Evolutionary conservation across 331 rosid genomes (phyloP).

Genomic region (Phaseolus coccineus): DNA sequence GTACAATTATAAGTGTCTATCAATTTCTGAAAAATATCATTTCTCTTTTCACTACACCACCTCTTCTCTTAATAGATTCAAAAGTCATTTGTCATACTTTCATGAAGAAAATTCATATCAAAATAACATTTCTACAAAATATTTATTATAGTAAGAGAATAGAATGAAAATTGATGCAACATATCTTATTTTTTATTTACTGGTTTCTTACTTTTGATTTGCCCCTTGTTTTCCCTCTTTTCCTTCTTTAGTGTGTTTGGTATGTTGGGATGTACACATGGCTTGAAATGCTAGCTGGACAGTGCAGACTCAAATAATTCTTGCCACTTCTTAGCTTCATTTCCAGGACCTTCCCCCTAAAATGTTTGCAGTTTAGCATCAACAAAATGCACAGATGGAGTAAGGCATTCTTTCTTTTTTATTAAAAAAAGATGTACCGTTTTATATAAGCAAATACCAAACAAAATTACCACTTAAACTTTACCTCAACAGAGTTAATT

Average conservation of each 20-base stretch:
- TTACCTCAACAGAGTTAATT: conserved; percentile 88
- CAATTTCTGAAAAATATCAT: too few relatives aligned
- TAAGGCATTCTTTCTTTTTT: not conserved
- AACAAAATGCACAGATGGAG: conserved; percentile 26
- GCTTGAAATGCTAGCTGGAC: conserved; percentile 2
- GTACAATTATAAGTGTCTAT: too few relatives aligned
- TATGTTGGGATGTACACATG: not conserved
- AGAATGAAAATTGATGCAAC: not conserved
- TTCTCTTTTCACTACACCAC: too few relatives aligned
- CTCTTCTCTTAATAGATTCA: too few relatives aligned
- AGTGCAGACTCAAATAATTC: conserved; percentile 68
- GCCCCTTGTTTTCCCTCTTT: too few relatives aligned
- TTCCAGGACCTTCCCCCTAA: conserved; percentile 95
- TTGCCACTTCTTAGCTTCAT: conserved; percentile 72
- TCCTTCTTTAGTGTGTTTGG: not conserved
- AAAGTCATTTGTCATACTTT: too few relatives aligned
- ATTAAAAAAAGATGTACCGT: not conserved
- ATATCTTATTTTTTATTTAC: not conserved
- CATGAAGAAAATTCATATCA: not conserved
- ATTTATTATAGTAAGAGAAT: not conserved
- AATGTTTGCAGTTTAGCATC: conserved; percentile 32
- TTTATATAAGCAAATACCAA: not conserved
- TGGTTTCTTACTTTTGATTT: not conserved
- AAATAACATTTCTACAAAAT: not conserved
- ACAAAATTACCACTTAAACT: conserved; percentile 35